Percentiles rank a stretch among this genome's conserved stretches.
These are phyloP conservation scores for Coleophoma crateriformis DNA, from an alignment of 2,329 filamentous ascomycete species.

Conservation along the genomic window DNA sequence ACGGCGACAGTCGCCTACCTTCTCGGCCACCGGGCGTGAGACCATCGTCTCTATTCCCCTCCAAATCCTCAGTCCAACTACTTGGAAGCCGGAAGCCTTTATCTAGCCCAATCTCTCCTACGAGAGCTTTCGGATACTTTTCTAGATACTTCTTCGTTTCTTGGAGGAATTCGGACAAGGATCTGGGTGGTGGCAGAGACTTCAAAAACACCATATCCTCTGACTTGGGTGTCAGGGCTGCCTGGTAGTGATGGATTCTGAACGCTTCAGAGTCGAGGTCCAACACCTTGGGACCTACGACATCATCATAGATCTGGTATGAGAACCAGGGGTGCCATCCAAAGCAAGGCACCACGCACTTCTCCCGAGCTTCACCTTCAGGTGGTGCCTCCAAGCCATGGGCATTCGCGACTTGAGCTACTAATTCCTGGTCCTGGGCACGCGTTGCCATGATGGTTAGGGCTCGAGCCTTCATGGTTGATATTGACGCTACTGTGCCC, in stretches of 20 bases:
- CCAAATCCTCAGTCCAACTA: slow-evolving; percentile 38
- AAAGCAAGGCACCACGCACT: slow-evolving; percentile 63
- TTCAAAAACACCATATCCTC: slow-evolving; percentile 36
- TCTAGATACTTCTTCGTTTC: slow-evolving; percentile 51
- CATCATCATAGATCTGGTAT: slow-evolving; percentile 66
- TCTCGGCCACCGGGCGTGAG: slow-evolving; percentile 68
- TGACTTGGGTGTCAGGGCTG: slow-evolving; percentile 55
- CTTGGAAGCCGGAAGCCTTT: slow-evolving; percentile 70
- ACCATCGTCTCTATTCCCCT: slow-evolving; percentile 35
- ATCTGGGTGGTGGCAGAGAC: slow-evolving; percentile 52
- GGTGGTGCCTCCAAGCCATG: slow-evolving; percentile 38
- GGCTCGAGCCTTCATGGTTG: slow-evolving; percentile 57
- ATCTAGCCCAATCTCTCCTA: slow-evolving; percentile 76
- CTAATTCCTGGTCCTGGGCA: slow-evolving; percentile 68
- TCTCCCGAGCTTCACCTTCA: slow-evolving; percentile 19
- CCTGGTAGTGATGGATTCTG: slow-evolving; percentile 56
- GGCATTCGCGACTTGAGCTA: slow-evolving; percentile 51
- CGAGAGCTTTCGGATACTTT: slow-evolving; percentile 55
- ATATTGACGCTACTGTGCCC: slow-evolving; percentile 50
- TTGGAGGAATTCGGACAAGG: slow-evolving; percentile 52
- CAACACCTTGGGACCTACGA: slow-evolving; percentile 14
- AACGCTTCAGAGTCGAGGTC: slow-evolving; percentile 15
- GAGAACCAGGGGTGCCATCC: slow-evolving; percentile 89
- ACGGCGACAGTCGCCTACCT: slow-evolving; percentile 60
- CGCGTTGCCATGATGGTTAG: slow-evolving; percentile 76